phyloP scores from a whole-genome alignment of 495 filamentous ascomycete genomes.

The Penicillium argentinense region DNA sequence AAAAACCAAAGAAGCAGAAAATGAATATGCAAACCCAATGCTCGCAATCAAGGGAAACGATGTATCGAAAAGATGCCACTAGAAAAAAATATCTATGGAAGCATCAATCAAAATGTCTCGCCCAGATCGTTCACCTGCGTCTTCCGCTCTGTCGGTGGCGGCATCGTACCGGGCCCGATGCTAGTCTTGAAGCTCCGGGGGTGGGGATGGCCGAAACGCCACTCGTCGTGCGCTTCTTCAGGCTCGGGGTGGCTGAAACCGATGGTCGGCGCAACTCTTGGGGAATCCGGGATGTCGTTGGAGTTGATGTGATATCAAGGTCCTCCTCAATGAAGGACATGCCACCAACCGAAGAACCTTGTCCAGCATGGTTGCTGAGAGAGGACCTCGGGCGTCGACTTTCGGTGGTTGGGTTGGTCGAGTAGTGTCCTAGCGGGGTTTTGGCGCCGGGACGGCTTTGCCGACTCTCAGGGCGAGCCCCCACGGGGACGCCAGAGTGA shows the following conservation, averaged over 20 bases:
- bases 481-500: slow-evolving; percentile 31
- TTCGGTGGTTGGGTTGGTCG: slow-evolving; percentile 45
- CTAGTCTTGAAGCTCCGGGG: slow-evolving; percentile 51
- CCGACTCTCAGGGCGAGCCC: slow-evolving; percentile 61
- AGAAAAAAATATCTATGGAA: background rate
- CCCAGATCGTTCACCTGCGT: slow-evolving; percentile 61
- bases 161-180: slow-evolving; percentile 50
- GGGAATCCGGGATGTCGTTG: slow-evolving; percentile 34
- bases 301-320: slow-evolving; percentile 30
- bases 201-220: slow-evolving; percentile 53
- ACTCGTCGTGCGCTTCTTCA: slow-evolving; percentile 54
- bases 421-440: slow-evolving; percentile 59
- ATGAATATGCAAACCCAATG: background rate
- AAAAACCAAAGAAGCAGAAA: slow-evolving; percentile 5
- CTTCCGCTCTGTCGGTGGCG: slow-evolving; percentile 49
- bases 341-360: slow-evolving; percentile 30
- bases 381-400: slow-evolving; percentile 49
- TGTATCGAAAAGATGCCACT: too few species aligned
- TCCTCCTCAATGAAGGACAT: slow-evolving; percentile 50
- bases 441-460: slow-evolving; percentile 65
- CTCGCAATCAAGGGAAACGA: too few species aligned
- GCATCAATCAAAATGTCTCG: slow-evolving; percentile 57
- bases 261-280: slow-evolving; percentile 36
- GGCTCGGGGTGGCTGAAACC: slow-evolving; percentile 31
- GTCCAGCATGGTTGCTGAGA: slow-evolving; percentile 43